Percentiles rank a stretch among this genome's conserved stretches.
Evolutionary conservation across 2,329 filamentous ascomycete genomes (phyloP).

Genomic region (Leptographium lundbergii): DNA sequence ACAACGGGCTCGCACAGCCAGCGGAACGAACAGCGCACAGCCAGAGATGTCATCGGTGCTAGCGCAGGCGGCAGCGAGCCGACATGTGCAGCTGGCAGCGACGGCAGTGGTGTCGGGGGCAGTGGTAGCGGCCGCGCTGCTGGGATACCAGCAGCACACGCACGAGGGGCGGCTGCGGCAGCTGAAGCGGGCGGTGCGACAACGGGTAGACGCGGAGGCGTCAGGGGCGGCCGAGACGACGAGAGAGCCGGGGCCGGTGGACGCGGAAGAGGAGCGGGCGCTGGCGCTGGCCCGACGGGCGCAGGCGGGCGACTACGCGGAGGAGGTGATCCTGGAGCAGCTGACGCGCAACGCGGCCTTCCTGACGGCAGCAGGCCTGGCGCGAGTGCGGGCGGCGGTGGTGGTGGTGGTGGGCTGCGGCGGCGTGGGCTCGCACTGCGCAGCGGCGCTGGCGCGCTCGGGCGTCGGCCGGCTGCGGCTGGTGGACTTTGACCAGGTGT

Average conservation of each 20-base stretch:
- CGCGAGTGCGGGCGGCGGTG: slow-evolving; percentile 67
- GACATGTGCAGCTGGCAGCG: slow-evolving; percentile 50
- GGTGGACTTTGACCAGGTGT: slow-evolving; percentile 96
- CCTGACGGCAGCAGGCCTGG: slow-evolving; percentile 67
- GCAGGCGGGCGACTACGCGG: slow-evolving; percentile 51
- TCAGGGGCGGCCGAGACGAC: background rate
- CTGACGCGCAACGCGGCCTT: slow-evolving; percentile 88
- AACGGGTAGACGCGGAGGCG: slow-evolving; percentile 13
- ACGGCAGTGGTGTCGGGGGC: slow-evolving; percentile 56
- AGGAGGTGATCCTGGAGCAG: slow-evolving; percentile 86
- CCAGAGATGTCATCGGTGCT: slow-evolving; percentile 26
- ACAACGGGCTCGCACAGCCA: background rate
- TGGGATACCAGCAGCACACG: slow-evolving; percentile 50
- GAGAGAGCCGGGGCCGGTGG: slow-evolving; percentile 22
- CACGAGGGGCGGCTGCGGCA: slow-evolving; percentile 39
- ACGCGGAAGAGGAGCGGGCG: slow-evolving; percentile 50
- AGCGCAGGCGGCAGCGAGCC: slow-evolving; percentile 29
- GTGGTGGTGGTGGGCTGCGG: slow-evolving; percentile 87
- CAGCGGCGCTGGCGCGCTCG: slow-evolving; percentile 73
- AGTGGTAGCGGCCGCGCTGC: slow-evolving; percentile 44
- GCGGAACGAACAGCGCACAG: background rate
- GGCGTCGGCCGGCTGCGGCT: slow-evolving; percentile 80
- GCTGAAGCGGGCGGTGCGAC: slow-evolving; percentile 38
- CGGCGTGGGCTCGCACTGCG: slow-evolving; percentile 87
- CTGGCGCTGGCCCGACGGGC: slow-evolving; percentile 45